Conservation (phyloP, 345 rosid genomes). For the Erucastrum elatum region DNA sequence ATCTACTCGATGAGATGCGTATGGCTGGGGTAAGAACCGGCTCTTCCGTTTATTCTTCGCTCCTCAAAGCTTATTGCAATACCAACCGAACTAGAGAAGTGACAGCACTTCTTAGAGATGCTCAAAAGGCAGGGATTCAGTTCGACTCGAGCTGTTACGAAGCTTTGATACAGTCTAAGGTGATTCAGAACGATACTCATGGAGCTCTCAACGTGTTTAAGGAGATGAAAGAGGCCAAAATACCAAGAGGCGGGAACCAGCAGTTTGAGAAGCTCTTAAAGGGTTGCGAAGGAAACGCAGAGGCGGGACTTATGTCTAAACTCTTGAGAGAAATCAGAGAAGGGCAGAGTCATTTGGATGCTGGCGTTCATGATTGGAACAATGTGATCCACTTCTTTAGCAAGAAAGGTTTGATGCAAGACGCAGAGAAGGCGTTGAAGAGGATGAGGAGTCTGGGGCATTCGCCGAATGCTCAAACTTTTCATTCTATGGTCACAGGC, state of each 20-base stretch:
- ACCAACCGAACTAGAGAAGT: constrained; percentile 63
- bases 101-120: constrained; percentile 72
- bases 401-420: constrained; percentile 88
- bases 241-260: constrained; percentile 55
- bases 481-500: constrained; percentile 92
- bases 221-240: constrained; percentile 76
- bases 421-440: constrained; percentile 86
- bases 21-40: constrained; percentile 66
- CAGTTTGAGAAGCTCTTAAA: constrained; percentile 66
- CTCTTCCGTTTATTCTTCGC: constrained; percentile 69
- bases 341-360: constrained; percentile 60
- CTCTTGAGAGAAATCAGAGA: constrained; percentile 80
- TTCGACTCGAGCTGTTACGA: constrained; percentile 79
- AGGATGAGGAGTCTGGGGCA: constrained; percentile 86
- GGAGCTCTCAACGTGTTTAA: constrained; percentile 76
- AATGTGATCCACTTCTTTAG: constrained; percentile 85
- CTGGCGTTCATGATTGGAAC: constrained; percentile 89
- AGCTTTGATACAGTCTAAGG: constrained; percentile 59
- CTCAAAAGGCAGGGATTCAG: constrained; percentile 85
- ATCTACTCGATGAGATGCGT: constrained; percentile 90
- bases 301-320: constrained; percentile 80
- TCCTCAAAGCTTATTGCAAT: constrained; percentile 73
- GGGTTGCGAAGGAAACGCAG: constrained; percentile 63
- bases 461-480: constrained; percentile 86
- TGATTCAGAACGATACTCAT: constrained; percentile 63